Base-by-base conservation (phyloP, 768 basidiomycete genomes). In the Dentipellis fragilis region DNA sequence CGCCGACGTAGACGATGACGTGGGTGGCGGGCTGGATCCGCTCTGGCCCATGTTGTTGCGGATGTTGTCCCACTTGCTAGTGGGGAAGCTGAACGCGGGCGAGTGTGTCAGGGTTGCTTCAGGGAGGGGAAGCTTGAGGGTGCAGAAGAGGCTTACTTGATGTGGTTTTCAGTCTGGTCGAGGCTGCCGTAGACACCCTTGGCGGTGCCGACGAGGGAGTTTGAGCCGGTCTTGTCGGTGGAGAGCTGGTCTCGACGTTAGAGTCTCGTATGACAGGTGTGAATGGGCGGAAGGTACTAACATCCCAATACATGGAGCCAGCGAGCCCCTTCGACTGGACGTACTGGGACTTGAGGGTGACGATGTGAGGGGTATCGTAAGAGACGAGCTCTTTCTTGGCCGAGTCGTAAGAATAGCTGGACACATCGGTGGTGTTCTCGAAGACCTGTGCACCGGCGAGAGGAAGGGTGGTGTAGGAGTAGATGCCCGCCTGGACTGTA, bases 301-400 rank as follows among this genome's bases (percentile, higher is more conserved):
- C 72, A 54, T 84, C 84, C 85, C 86, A 87, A 70, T 82, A 86
- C 85, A 87, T 85, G 51, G 81, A 78, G 2, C 84, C 85, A 10
- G 72, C 85, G 62, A 92, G 73, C 5, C 77, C 76, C 12, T 82
- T 76, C 4, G 74, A 66, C 42, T 72, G 71, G 57, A 87, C 78
- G 63, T 91, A 91, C 52, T 83, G 74, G 2, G 81, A 79, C 69
- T 93, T 93, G 62, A 76, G 61, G 53, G 68, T 73, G 52, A 79
- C 80, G 61, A 89, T 82, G 59, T 80, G 71, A 16, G 86, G 87
- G 0, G 80, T 82, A 64, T 93, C 90, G 67, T 89, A 90, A 3
- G 81, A 83, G 35, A 91, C 82, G 22, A 90, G 75, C 63, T 88
- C 85, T 55, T 71, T 68, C 62, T 75, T 85, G n/a, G 71, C 59